Percentiles rank a stretch among this genome's conserved stretches.
Conservation (phyloP, 164 flowering plant species). For the Stephania cephalantha region DNA sequence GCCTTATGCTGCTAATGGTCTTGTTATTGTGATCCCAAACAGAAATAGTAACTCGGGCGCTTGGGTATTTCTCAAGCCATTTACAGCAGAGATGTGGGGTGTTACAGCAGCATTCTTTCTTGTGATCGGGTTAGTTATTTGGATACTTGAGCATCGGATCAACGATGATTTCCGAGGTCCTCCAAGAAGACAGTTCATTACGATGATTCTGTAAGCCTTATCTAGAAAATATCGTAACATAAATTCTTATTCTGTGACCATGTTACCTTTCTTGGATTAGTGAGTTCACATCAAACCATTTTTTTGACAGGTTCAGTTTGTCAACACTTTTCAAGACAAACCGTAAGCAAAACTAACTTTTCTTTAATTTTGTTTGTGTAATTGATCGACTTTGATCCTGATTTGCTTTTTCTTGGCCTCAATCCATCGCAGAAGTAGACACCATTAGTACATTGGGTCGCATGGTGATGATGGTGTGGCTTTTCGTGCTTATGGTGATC, state of each 20-base stretch:
- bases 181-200: conserved; percentile 57
- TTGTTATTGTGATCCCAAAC: conserved; percentile 62
- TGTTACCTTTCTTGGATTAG: background rate
- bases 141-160: conserved; percentile 81
- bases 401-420: conserved; percentile 4
- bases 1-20: conserved; percentile 64
- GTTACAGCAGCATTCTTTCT: conserved; percentile 55
- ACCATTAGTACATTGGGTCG: conserved; percentile 60
- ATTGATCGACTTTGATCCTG: background rate
- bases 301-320: conserved; percentile 75
- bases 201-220: conserved; percentile 52
- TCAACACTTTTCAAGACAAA: conserved; percentile 74
- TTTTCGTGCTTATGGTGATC: conserved; percentile 65
- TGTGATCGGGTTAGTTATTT: conserved; percentile 60
- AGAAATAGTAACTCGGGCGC: conserved; percentile 39
- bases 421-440: conserved; percentile 48
- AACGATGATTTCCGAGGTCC: conserved; percentile 78
- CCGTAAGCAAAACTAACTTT: conserved; percentile 36
- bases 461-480: conserved; percentile 76
- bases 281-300: background rate
- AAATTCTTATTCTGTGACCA: background rate
- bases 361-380: background rate
- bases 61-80: conserved; percentile 80
- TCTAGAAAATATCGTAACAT: background rate
- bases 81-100: conserved; percentile 67